These are phyloP conservation scores for Penicillium paxilli DNA, from an alignment of 495 filamentous ascomycete genomes.

Conservation along the genomic window DNA sequence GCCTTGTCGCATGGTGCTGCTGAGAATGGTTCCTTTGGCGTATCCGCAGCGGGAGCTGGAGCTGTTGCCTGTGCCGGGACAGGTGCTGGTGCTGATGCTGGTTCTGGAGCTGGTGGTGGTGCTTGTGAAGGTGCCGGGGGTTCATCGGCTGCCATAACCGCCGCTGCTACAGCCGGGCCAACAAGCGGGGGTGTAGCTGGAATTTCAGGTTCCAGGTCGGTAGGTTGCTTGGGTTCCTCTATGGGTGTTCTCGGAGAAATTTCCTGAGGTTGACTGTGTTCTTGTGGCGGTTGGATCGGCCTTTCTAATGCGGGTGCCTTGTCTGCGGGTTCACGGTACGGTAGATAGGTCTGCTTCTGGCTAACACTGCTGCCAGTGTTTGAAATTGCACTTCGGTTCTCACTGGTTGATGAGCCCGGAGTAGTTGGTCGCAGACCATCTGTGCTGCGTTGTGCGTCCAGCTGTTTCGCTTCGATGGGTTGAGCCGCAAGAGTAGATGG, in stretches of 20 bases:
- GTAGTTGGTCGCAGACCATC: constrained; percentile 36
- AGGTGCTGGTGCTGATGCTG: background rate
- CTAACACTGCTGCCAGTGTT: constrained; percentile 28
- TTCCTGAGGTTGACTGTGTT: constrained; percentile 6
- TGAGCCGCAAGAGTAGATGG: constrained; percentile 12
- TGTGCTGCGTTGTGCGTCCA: constrained; percentile 24
- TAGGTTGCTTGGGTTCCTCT: constrained; percentile 1
- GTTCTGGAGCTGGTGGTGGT: no score
- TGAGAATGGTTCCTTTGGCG: background rate
- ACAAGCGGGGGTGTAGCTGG: constrained; percentile 6
- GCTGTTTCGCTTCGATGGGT: constrained; percentile 16
- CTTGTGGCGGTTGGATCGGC: constrained; percentile 10
- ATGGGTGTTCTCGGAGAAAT: background rate
- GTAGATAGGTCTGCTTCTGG: constrained; percentile 23
- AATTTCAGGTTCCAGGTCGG: background rate
- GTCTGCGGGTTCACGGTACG: constrained; percentile 23
- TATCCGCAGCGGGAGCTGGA: background rate
- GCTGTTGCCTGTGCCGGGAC: background rate
- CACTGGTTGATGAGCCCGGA: constrained; percentile 25
- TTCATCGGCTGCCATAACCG: constrained; percentile 17
- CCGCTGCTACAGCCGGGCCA: constrained; percentile 18
- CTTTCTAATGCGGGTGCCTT: constrained; percentile 16
- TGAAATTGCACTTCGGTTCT: constrained; percentile 17
- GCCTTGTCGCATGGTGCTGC: constrained; percentile 16
- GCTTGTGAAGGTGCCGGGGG: background rate